These are phyloP conservation scores for Pseudonitzschia multiseries DNA, from an alignment of 108 stramenopile genomes.

Conservation along the genomic window DNA sequence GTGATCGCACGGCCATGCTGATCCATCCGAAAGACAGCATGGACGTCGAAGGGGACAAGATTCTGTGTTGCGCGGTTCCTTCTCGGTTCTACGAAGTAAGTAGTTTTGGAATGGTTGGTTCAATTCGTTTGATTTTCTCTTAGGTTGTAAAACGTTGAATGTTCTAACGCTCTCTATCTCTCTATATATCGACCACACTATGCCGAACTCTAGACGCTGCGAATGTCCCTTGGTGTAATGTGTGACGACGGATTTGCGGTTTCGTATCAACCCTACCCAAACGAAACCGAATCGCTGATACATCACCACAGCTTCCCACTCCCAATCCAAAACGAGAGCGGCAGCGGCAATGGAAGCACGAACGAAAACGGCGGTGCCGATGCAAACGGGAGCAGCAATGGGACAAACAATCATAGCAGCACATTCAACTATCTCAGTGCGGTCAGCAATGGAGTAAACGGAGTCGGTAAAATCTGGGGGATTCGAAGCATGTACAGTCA, in stretches of 20 bases:
- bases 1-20: slow-evolving; percentile 10
- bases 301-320: slow-evolving; percentile 39
- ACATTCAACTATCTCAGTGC: slow-evolving; percentile 8
- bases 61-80: slow-evolving; percentile 51
- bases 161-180: background rate
- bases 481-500: no score
- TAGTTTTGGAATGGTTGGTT: background rate
- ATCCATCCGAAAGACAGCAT: slow-evolving; percentile 18
- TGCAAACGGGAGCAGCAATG: slow-evolving; percentile 5
- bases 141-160: background rate
- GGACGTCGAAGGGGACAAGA: slow-evolving; percentile 29
- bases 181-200: background rate
- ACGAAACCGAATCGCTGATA: slow-evolving; percentile 17
- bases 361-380: background rate
- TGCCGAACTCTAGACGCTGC: slow-evolving; percentile 34
- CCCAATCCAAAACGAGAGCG: slow-evolving; percentile 13
- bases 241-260: slow-evolving; percentile 62
- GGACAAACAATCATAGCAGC: background rate
- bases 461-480: background rate
- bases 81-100: slow-evolving; percentile 57
- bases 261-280: slow-evolving; percentile 51
- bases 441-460: background rate
- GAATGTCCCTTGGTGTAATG: slow-evolving; percentile 58
- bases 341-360: background rate
- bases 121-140: background rate